Evolutionary conservation across 177 flowering plant genomes (phyloP).

Genomic region (Vitis hybrid): DNA sequence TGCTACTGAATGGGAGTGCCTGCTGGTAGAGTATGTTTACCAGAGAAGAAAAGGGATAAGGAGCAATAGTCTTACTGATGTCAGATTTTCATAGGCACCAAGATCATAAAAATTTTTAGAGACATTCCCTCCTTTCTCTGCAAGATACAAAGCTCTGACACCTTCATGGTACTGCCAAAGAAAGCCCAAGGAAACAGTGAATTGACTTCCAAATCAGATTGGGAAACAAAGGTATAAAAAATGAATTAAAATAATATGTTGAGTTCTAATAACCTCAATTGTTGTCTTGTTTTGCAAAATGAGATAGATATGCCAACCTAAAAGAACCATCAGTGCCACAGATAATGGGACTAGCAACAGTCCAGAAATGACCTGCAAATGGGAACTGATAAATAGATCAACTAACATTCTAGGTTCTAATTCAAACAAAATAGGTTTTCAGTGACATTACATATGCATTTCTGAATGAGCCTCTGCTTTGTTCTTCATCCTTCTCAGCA

Average conservation of each 20-base stretch:
- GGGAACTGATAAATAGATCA: neutral
- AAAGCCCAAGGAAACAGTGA: neutral
- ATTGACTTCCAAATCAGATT: neutral
- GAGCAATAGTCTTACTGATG: conserved; percentile 42
- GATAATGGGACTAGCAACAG: conserved; percentile 47
- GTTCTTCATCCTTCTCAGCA: conserved; percentile 41
- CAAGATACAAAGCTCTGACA: conserved; percentile 96
- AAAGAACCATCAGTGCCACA: conserved; percentile 51
- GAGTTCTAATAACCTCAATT: conserved; percentile 50
- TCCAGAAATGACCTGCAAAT: conserved; percentile 53
- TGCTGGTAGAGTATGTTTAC: no score
- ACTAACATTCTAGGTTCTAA: neutral
- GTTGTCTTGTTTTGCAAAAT: conserved; percentile 65
- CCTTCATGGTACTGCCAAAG: conserved; percentile 87
- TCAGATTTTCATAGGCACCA: conserved; percentile 77
- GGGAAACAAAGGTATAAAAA: neutral
- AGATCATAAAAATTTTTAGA: conserved; percentile 85
- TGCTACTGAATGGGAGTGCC: no score
- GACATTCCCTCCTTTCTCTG: conserved; percentile 79
- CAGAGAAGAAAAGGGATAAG: neutral
- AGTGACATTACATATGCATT: conserved; percentile 54
- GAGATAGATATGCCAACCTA: conserved; percentile 71
- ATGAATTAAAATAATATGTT: neutral
- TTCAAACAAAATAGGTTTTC: conserved; percentile 4
- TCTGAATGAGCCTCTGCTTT: conserved; percentile 49